Percentiles rank a stretch among this genome's conserved stretches.
Evolutionary conservation across 768 basidiomycete species (phyloP).

Genomic region (Mycena belliarum): DNA sequence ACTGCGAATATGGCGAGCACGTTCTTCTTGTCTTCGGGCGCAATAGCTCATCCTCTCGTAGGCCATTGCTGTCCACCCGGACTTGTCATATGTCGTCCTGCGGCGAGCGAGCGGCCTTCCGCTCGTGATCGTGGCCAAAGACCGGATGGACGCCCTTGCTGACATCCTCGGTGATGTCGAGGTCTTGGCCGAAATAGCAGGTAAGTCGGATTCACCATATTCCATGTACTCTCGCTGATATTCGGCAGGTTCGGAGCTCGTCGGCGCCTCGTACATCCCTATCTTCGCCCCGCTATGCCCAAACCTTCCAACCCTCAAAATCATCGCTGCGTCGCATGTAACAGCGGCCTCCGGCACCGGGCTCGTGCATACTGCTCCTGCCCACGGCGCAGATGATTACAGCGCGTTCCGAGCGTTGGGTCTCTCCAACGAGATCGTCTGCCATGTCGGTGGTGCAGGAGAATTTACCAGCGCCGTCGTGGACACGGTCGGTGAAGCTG

Average conservation of each 20-base stretch:
- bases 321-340: slow-evolving; percentile 78
- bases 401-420: slow-evolving; percentile 63
- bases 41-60: slow-evolving; percentile 32
- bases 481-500: slow-evolving; percentile 56
- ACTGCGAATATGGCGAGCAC: slow-evolving; percentile 87
- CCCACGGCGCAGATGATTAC: slow-evolving; percentile 94
- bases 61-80: slow-evolving; percentile 87
- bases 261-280: slow-evolving; percentile 59
- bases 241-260: slow-evolving; percentile 50
- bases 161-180: slow-evolving; percentile 40
- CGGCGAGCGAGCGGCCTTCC: slow-evolving; percentile 24
- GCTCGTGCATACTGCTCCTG: slow-evolving; percentile 93
- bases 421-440: slow-evolving; percentile 59
- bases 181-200: slow-evolving; percentile 37
- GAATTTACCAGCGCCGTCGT: slow-evolving; percentile 62
- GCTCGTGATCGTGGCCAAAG: slow-evolving; percentile 51
- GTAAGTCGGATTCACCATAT: slow-evolving; percentile 25
- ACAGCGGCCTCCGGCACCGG: slow-evolving; percentile 90
- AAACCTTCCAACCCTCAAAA: slow-evolving; percentile 23
- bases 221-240: not conserved
- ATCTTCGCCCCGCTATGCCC: slow-evolving; percentile 51
- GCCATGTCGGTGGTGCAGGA: slow-evolving; percentile 82
- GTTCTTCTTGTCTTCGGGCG: not conserved
- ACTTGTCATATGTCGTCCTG: slow-evolving; percentile 66
- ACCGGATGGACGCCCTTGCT: slow-evolving; percentile 44